Conservation (phyloP, 2,329 filamentous ascomycete species). For the Fonsecaea monophora region DNA sequence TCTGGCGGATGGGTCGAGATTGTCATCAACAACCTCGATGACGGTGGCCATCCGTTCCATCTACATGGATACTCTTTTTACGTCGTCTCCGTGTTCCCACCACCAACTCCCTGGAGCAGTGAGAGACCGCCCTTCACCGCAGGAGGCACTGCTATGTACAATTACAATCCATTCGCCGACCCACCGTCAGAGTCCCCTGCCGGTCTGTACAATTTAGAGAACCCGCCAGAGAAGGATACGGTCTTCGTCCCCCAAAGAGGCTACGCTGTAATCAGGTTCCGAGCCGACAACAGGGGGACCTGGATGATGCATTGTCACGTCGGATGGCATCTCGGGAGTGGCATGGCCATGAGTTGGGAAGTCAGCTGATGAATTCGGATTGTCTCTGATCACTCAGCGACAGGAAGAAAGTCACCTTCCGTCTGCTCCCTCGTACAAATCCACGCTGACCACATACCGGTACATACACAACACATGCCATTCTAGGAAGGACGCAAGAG, state of each 20-base stretch:
- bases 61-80: slow-evolving; percentile 62
- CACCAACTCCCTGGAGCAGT: slow-evolving; percentile 38
- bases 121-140: slow-evolving; percentile 11
- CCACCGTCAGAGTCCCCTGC: slow-evolving; percentile 18
- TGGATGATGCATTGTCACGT: slow-evolving; percentile 50
- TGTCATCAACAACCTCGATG: slow-evolving; percentile 48
- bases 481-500: background rate
- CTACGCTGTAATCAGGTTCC: slow-evolving; percentile 43
- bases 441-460: background rate
- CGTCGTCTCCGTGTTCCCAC: slow-evolving; percentile 45
- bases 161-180: slow-evolving; percentile 24
- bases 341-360: slow-evolving; percentile 57
- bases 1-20: slow-evolving; percentile 49
- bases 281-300: slow-evolving; percentile 46
- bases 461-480: background rate
- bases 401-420: background rate
- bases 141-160: slow-evolving; percentile 13
- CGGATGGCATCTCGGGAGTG: slow-evolving; percentile 47
- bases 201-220: slow-evolving; percentile 22
- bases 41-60: slow-evolving; percentile 56
- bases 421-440: background rate
- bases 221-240: slow-evolving; percentile 22
- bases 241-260: slow-evolving; percentile 28
- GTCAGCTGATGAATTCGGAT: background rate
- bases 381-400: background rate